phyloP scores from a whole-genome alignment of 345 rosid genomes.

The Fremontodendron californicum region DNA sequence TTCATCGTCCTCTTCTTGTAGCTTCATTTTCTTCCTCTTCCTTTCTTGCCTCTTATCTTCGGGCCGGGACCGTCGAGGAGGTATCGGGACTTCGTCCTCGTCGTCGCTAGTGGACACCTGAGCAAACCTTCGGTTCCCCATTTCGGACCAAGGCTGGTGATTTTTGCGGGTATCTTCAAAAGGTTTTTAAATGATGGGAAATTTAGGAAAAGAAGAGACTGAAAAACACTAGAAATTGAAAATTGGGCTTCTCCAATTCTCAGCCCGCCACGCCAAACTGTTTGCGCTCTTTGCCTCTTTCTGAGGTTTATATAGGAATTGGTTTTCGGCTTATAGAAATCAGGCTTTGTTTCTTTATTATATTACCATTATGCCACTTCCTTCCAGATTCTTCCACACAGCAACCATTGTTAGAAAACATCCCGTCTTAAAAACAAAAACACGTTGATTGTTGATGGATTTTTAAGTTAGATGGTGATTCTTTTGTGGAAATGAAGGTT shows the following conservation, averaged over 20 bases:
- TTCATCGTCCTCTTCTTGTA: slow-evolving; percentile 39
- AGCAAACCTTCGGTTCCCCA: slow-evolving; percentile 70
- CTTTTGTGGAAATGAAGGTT: too few relatives aligned
- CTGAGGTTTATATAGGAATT: neutral
- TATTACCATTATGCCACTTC: neutral
- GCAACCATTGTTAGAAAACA: too few relatives aligned
- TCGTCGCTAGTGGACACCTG: slow-evolving; percentile 82
- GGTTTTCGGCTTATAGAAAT: neutral
- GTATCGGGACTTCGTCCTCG: slow-evolving; percentile 49
- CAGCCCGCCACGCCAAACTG: neutral
- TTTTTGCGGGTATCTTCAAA: neutral
- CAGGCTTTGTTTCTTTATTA: neutral
- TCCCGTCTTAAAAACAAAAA: too few relatives aligned
- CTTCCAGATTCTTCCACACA: neutral
- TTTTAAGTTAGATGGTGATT: too few relatives aligned
- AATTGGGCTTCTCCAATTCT: neutral
- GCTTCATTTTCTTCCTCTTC: slow-evolving; percentile 59
- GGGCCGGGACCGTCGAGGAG: slow-evolving; percentile 26
- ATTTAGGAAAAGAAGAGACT: neutral
- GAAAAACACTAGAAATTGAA: neutral
- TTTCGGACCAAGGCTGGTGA: slow-evolving; percentile 6
- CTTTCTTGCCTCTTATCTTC: slow-evolving; percentile 32
- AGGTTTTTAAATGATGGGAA: neutral
- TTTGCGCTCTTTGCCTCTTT: neutral
- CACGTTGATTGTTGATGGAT: too few relatives aligned